Base-by-base conservation (phyloP, 2,329 filamentous ascomycete species). In the Ceratocystis cubensis region DNA sequence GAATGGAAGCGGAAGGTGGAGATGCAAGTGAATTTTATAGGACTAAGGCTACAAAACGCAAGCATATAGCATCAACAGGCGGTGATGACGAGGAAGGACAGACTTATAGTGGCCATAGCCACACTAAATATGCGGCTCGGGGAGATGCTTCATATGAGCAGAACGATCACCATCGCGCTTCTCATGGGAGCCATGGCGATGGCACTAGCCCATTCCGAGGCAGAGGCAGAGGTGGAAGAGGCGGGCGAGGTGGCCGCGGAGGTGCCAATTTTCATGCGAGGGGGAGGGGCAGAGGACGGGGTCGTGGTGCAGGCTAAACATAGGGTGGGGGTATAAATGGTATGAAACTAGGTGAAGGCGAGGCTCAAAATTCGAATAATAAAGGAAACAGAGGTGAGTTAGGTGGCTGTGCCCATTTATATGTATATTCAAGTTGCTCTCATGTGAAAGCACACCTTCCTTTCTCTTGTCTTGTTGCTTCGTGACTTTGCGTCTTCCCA, bases 1-100 rank as follows among this genome's bases (percentile, higher is more conserved):
- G 88, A 1, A 86, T 97, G 61, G 91, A 96, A 74, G 80, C 85
- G 64, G 89, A 93, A 69, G 77, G 85, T 63, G 76, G 78, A 2
- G 75, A 77, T 28, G 85, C 88, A 71, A 84, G 83, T 69, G 82
- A 84, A 69, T 85, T 83, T 20, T 84, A 84, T 70, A 79, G 81
- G 41, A 86, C 82, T 72, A 87, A 82, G 72, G 75, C 78, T 45
- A 76, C 81, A 65, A 86, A 86, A 71, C 82, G 86, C 70, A 82
- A 81, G 25, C 79, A 80, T 50, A 81, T 82, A 33, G 83, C 70
- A 1, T 74, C 33, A 41, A 30, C 44, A 30, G 44, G 37, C 41
- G 50, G 45, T 22, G 57, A 41, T 22, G 59, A 65, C 45, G 41
- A 66, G 37, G 57, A 66, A 63, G 45, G 46, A 50, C n/a, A 13